Base-by-base conservation (phyloP, 1,139 yeast genomes). In the Zhuliangozyma blackwelliae region DNA sequence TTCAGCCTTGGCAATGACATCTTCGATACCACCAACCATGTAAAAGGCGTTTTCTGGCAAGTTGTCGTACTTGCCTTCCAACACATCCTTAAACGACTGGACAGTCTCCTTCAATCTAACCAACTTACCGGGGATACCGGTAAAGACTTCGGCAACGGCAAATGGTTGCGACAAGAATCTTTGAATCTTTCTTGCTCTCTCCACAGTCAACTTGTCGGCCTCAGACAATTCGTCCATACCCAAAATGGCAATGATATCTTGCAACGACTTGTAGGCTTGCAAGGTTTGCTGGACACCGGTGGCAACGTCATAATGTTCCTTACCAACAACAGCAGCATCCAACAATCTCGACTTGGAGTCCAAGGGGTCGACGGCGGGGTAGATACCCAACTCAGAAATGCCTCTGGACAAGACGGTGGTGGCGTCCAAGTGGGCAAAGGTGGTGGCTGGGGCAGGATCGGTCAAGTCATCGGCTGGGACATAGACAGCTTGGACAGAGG, bases 401-500 rank as follows among this genome's bases (percentile, higher is more conserved):
- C 97, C 90, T 82, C 98, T 90, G 61, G 97, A 89, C 81, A 92
- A 86, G 73, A 92, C 98, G 64, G 98, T 92, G 70, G 97, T 92
- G 65, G 98, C 98, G 72, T 92, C 98, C 83, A 92, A 89, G 73
- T 92, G 98, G 63, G 98, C 98, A 73, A 92, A 92, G 58, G 98
- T 92, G 68, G 98, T 92, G 59, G 98, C 98, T 66, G 98, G 98
- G 63, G 98, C 98, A 72, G 98, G 98, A 80, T 92, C 98, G 54
- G 98, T 92, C 82, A 92, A 88, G 80, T 92, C 98, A 86, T 92
- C 98, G 55, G 98, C 98, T 71, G 98, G 98, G 70, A 92, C 98
- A 74, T 92, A 92, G 56, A 92, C 98, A 65, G 98, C 98, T 80
- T 92, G 98, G 74, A 92, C 98, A 49, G 98, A 92, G 53, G 98